A percentile compares a stretch with the other conserved stretches of the same genome.
phyloP scores from a whole-genome alignment of 2,329 filamentous ascomycete genomes.

The Aspergillus latus region DNA sequence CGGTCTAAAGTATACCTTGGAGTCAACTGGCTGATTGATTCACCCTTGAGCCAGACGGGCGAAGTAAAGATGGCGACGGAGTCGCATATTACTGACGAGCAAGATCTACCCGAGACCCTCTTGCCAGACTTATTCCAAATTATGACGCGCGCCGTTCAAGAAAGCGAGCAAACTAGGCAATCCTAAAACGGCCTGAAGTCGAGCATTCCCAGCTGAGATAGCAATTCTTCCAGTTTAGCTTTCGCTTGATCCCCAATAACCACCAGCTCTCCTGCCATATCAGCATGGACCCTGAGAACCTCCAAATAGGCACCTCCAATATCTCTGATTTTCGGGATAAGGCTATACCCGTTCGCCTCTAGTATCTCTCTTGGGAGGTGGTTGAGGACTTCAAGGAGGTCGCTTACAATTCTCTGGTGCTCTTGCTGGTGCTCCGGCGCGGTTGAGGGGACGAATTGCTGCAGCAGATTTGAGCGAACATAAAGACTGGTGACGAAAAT shows the following conservation, averaged over 20 bases:
- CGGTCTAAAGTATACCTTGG: too few species aligned
- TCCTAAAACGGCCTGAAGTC: not conserved
- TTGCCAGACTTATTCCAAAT: too few species aligned
- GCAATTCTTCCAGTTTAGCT: not conserved
- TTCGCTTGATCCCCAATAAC: not conserved
- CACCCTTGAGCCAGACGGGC: too few species aligned
- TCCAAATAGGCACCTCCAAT: not conserved
- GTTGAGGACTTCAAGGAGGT: not conserved
- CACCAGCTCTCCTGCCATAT: not conserved
- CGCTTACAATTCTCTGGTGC: not conserved
- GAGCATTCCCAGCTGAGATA: not conserved
- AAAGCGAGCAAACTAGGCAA: too few species aligned
- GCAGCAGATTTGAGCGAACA: not conserved
- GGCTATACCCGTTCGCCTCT: not conserved
- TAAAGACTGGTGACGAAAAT: not conserved
- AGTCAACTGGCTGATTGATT: too few species aligned
- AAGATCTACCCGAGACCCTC: too few species aligned
- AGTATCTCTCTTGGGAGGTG: not conserved
- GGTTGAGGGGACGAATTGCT: not conserved
- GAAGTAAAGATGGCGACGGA: too few species aligned
- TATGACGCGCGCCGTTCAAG: too few species aligned
- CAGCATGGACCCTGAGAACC: not conserved
- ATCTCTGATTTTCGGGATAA: not conserved
- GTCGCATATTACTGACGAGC: too few species aligned
- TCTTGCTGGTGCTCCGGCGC: not conserved